Evolutionary conservation across 306 rosid species (phyloP).

Genomic region (Vicia villosa): DNA sequence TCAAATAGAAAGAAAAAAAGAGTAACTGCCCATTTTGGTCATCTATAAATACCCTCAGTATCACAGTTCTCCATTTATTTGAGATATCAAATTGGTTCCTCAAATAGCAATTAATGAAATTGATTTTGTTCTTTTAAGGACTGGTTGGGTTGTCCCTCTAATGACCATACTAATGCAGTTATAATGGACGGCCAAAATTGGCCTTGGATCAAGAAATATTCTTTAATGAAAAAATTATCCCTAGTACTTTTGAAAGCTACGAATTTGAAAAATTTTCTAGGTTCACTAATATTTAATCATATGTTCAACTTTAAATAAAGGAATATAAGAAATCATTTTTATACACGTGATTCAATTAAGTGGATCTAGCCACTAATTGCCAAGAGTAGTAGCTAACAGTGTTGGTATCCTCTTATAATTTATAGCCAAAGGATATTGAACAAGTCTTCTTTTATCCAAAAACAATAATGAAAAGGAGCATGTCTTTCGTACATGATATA

Average conservation of each 20-base stretch:
- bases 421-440: neutral
- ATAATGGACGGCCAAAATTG: neutral
- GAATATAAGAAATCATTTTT: too few relatives aligned
- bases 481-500: neutral
- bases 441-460: neutral
- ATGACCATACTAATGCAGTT: constrained; percentile 7
- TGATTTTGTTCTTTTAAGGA: neutral
- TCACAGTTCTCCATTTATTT: constrained; percentile 7
- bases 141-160: neutral
- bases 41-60: constrained; percentile 1
- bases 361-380: too few relatives aligned
- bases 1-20: too few relatives aligned
- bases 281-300: too few relatives aligned
- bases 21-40: neutral
- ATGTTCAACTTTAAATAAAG: too few relatives aligned
- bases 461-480: constrained; percentile 5
- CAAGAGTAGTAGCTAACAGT: too few relatives aligned
- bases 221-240: neutral
- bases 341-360: too few relatives aligned
- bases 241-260: neutral
- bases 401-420: neutral
- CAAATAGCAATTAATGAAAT: constrained; percentile 18
- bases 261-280: neutral
- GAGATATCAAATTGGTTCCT: neutral
- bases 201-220: neutral